Conservation (phyloP, 78 protist species). For the Cyanophora paradoxa region DNA sequence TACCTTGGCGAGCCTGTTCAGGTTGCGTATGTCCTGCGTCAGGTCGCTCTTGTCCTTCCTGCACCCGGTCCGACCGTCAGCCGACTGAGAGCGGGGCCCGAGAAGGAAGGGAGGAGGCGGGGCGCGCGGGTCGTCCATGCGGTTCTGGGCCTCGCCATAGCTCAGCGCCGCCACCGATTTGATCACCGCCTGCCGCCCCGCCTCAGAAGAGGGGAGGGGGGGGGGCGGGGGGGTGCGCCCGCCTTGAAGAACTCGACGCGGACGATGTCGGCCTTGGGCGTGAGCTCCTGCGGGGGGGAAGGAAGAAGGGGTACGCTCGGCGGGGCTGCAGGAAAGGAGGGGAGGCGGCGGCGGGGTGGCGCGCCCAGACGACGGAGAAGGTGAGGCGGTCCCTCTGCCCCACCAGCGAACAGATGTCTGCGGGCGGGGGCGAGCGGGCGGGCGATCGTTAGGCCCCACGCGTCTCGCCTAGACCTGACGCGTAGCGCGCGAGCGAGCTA, state of each 20-base stretch:
- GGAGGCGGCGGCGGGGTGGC: too few relatives aligned
- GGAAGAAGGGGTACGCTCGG: too few relatives aligned
- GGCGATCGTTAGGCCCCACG: background rate
- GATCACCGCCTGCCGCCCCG: too few relatives aligned
- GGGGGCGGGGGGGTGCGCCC: too few relatives aligned
- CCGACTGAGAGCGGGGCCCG: too few relatives aligned
- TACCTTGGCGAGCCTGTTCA: constrained; percentile 47
- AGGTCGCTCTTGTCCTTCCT: constrained; percentile 12
- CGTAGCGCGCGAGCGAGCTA: too few relatives aligned
- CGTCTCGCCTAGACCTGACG: constrained; percentile 27
- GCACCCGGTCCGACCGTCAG: too few relatives aligned
- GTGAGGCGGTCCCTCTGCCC: constrained; percentile 35
- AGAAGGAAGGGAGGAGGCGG: too few relatives aligned
- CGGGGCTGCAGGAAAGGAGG: too few relatives aligned
- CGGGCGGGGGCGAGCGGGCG: background rate
- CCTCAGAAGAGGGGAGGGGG: too few relatives aligned
- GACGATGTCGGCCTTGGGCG: constrained; percentile 37
- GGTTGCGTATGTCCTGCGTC: background rate
- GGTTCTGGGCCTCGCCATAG: constrained; percentile 68
- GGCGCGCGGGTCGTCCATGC: constrained; percentile 11
- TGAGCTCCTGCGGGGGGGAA: too few relatives aligned
- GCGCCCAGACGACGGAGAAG: constrained; percentile 20
- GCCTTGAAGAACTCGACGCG: constrained; percentile 51
- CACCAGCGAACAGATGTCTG: constrained; percentile 47
- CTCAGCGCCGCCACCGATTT: constrained; percentile 68